Conservation (phyloP, 306 rosid genomes). For the Hippophae tibetana region DNA sequence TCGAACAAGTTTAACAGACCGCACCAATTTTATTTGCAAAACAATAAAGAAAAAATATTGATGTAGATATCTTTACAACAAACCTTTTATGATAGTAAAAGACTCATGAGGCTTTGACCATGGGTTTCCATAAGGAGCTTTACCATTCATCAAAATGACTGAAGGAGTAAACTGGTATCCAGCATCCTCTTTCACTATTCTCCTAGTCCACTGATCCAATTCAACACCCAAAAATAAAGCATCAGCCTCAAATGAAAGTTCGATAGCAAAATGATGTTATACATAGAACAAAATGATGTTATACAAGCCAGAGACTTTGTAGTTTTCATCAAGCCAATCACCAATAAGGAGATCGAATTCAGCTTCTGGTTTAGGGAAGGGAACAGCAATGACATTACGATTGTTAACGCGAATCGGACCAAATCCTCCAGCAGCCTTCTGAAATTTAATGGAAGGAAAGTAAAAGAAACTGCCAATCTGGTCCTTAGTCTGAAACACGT, state of each 20-base stretch:
- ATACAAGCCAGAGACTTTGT: slow-evolving; percentile 39
- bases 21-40: no score
- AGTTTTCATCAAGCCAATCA: slow-evolving; percentile 58
- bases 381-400: slow-evolving; percentile 41
- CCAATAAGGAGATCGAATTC: slow-evolving; percentile 75
- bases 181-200: slow-evolving; percentile 9
- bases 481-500: slow-evolving; percentile 58
- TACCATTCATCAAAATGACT: slow-evolving; percentile 65
- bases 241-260: not conserved
- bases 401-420: slow-evolving; percentile 65
- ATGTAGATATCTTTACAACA: not conserved
- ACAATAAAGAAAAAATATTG: no score
- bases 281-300: not conserved
- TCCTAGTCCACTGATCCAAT: slow-evolving; percentile 36
- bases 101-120: slow-evolving; percentile 35
- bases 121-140: slow-evolving; percentile 35
- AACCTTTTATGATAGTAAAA: slow-evolving; percentile 62
- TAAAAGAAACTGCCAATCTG: slow-evolving; percentile 84
- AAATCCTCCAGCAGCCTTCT: slow-evolving; percentile 71
- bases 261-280: not conserved
- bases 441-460: slow-evolving; percentile 74
- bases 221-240: not conserved
- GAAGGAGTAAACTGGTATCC: slow-evolving; percentile 25
- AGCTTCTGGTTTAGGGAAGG: slow-evolving; percentile 66
- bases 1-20: no score